Conservation (phyloP, 306 rosid genomes). For the Canavalia gladiata region DNA sequence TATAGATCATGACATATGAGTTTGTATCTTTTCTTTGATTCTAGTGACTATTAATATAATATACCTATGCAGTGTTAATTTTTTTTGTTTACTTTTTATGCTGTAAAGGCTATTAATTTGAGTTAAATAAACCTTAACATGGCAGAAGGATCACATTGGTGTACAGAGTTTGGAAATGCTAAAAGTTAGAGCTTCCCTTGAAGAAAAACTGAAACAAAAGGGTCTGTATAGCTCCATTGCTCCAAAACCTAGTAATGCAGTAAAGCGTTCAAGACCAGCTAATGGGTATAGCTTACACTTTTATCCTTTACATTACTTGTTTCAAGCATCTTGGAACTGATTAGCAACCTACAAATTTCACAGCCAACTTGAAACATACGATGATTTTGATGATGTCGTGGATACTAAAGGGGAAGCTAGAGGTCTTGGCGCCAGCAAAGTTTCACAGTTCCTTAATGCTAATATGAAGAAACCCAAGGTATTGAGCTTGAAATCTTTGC, state of each 20-base stretch:
- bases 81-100: slow-evolving; percentile 26
- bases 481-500: slow-evolving; percentile 35
- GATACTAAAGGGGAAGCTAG: slow-evolving; percentile 46
- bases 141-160: slow-evolving; percentile 70
- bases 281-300: slow-evolving; percentile 68
- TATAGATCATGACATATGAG: slow-evolving; percentile 29
- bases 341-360: slow-evolving; percentile 42
- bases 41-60: slow-evolving; percentile 1
- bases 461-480: slow-evolving; percentile 74
- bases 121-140: slow-evolving; percentile 48
- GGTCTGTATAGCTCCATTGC: slow-evolving; percentile 62
- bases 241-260: slow-evolving; percentile 60
- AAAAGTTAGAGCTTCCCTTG: slow-evolving; percentile 83
- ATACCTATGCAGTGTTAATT: slow-evolving; percentile 11
- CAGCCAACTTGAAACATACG: slow-evolving; percentile 80
- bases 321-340: slow-evolving; percentile 45
- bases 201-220: slow-evolving; percentile 79
- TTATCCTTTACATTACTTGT: slow-evolving; percentile 27
- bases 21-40: slow-evolving; percentile 15
- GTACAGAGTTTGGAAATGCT: slow-evolving; percentile 82
- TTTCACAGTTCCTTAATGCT: slow-evolving; percentile 52
- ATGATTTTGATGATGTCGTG: slow-evolving; percentile 79
- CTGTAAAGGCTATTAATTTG: slow-evolving; percentile 34
- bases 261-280: slow-evolving; percentile 63
- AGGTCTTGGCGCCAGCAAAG: slow-evolving; percentile 59